phyloP scores from a whole-genome alignment of 108 stramenopile species.

The Cyclotella kingstonii region DNA sequence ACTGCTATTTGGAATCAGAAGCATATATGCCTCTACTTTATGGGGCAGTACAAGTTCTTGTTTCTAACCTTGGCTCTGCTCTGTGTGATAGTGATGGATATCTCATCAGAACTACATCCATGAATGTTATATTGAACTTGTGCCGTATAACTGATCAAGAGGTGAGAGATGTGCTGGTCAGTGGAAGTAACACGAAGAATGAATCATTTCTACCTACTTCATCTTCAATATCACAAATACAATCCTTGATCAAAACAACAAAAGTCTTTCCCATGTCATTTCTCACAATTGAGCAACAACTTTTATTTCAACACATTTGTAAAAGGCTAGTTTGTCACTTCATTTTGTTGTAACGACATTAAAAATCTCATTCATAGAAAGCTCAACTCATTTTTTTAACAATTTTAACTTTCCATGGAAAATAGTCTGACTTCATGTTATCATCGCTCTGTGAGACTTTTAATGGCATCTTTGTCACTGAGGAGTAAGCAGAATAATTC shows the following conservation, averaged over 20 bases:
- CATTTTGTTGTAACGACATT: not conserved
- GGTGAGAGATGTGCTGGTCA: slow-evolving; percentile 55
- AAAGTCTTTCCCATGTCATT: not conserved
- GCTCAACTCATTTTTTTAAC: not conserved
- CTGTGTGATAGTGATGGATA: slow-evolving; percentile 48
- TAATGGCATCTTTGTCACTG: slow-evolving; percentile 34
- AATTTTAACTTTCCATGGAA: not conserved
- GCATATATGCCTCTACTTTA: slow-evolving; percentile 66
- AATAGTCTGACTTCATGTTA: slow-evolving; percentile 20
- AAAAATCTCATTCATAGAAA: too few relatives aligned
- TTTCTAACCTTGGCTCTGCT: slow-evolving; percentile 39
- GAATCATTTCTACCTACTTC: slow-evolving; percentile 44
- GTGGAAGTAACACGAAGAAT: slow-evolving; percentile 26
- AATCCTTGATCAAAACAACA: too few relatives aligned
- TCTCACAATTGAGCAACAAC: slow-evolving; percentile 36
- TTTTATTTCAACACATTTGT: slow-evolving; percentile 40
- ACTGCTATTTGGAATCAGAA: slow-evolving; percentile 3
- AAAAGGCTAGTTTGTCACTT: slow-evolving; percentile 11
- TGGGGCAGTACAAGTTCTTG: slow-evolving; percentile 61
- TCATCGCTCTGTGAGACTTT: slow-evolving; percentile 38
- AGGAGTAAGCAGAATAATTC: slow-evolving; percentile 3
- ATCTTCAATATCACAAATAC: slow-evolving; percentile 40
- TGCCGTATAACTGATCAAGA: slow-evolving; percentile 51
- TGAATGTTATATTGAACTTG: slow-evolving; percentile 67
- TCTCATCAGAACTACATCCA: slow-evolving; percentile 59